These are phyloP conservation scores for Aquilaria yunnanensis DNA, from an alignment of 345 rosid species.

Conservation along the genomic window DNA sequence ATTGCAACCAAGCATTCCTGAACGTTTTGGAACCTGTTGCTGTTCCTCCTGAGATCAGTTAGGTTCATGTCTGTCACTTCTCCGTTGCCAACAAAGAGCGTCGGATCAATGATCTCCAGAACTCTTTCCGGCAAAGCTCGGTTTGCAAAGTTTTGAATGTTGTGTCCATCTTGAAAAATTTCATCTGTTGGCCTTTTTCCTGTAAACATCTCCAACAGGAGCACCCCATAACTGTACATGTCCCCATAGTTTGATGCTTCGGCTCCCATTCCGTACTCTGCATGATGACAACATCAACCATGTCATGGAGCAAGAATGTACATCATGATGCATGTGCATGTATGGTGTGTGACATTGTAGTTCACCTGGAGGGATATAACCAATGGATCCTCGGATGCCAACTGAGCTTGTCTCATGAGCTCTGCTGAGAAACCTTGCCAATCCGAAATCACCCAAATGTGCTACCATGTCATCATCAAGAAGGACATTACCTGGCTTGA, in stretches of 20 bases:
- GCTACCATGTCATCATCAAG: too few species aligned
- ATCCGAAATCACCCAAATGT: too few species aligned
- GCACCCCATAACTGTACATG: constrained; percentile 18
- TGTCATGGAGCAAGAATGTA: neutral
- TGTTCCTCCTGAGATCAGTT: too few species aligned
- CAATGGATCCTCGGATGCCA: constrained; percentile 10
- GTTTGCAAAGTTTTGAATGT: constrained; percentile 8
- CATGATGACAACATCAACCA: neutral
- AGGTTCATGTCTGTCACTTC: too few species aligned
- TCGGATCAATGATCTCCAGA: constrained; percentile 7
- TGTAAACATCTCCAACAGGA: constrained; percentile 18
- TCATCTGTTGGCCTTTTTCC: constrained; percentile 16
- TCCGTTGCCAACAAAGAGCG: neutral
- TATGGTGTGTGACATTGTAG: too few species aligned
- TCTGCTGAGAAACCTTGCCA: neutral
- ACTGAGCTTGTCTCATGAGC: constrained; percentile 3
- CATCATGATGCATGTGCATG: too few species aligned
- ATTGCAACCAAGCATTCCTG: constrained; percentile 5
- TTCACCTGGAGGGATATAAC: constrained; percentile 13
- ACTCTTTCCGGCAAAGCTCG: constrained; percentile 8
- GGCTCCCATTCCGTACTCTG: constrained; percentile 23
- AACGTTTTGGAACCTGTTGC: neutral
- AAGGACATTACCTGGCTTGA: too few species aligned
- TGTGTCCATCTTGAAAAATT: constrained; percentile 11
- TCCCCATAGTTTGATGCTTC: constrained; percentile 7